Evolutionary conservation across 2,329 filamentous ascomycete genomes (phyloP), one percentile per base, ranked within the genome.

Genomic region (Thelonectria discophora): DNA sequence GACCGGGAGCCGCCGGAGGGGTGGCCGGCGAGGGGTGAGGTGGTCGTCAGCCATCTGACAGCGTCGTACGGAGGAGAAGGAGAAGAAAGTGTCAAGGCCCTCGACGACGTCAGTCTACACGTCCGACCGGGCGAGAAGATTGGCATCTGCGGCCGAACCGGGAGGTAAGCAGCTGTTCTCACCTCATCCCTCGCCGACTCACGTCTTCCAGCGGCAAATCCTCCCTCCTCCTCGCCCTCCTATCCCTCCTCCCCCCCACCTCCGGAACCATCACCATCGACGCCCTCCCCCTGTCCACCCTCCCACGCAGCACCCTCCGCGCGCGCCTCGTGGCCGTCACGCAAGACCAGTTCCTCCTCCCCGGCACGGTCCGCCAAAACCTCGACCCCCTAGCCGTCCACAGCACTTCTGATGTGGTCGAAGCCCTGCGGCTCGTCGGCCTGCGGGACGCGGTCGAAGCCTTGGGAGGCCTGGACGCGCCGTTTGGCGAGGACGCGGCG

Each of bases 171-270:
- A 40, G 18, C 12, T 21, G 18, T 24, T 27, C 13, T 30, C 34
- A 34, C n/a, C 18, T 77, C 0, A 32, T 24, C 10, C 17, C 6
- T 20, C 17, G 34, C 24, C 12, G 8, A n/a, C n/a, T n/a, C n/a
- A n/a, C n/a, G n/a, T n/a, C n/a, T n/a, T n/a, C n/a, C 10, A 84
- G 82, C 52, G 83, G 84, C 0, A 86, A 86, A 72, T 81, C 79
- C 0, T 84, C 82, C 0, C 72, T 86, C 1, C 71, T 84, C 3
- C 73, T 81, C 9, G 73, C 78, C 1, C 71, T 87, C 8, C 78
- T 86, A 37, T 78, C 81, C 7, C 77, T 86, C 27, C 68, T 86
- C 5, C 79, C 84, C 10, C 70, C 78, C 24, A 75, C 73, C 2
- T 63, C 63, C 2, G 71, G 74, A 0, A 73, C 62, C 6, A 79